Evolutionary conservation across 2,329 filamentous ascomycete species (phyloP).

Genomic region (Whalleya microplaca): DNA sequence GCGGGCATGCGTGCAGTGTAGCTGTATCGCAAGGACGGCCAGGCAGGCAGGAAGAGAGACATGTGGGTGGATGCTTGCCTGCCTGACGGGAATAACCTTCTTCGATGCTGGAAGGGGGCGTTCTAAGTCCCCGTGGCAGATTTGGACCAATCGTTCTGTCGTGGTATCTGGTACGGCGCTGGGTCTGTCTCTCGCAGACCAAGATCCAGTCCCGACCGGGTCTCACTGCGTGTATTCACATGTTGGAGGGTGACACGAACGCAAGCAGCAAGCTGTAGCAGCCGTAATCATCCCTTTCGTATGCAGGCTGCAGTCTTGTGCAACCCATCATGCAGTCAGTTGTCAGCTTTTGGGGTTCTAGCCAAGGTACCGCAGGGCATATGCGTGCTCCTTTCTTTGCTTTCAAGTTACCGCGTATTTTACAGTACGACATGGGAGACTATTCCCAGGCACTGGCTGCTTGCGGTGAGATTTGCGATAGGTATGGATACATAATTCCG

Average conservation of each 20-base stretch:
- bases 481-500: slow-evolving; percentile 10
- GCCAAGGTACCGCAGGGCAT: background rate
- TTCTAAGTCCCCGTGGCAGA: slow-evolving; percentile 20
- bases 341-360: slow-evolving; percentile 25
- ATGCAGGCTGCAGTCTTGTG: slow-evolving; percentile 29
- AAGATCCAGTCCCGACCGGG: slow-evolving; percentile 32
- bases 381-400: background rate
- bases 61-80: slow-evolving; percentile 18
- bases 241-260: slow-evolving; percentile 28
- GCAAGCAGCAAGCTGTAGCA: slow-evolving; percentile 18
- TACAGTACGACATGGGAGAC: background rate
- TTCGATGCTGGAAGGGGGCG: slow-evolving; percentile 5
- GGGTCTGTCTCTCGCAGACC: slow-evolving; percentile 25
- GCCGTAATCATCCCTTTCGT: slow-evolving; percentile 24
- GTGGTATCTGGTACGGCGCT: slow-evolving; percentile 27
- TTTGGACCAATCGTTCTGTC: slow-evolving; percentile 28
- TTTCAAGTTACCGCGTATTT: background rate
- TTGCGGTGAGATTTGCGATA: too few relatives aligned
- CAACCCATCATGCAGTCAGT: slow-evolving; percentile 29
- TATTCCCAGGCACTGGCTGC: too few relatives aligned
- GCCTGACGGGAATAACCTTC: slow-evolving; percentile 24
- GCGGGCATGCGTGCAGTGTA: slow-evolving; percentile 18
- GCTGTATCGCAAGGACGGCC: slow-evolving; percentile 9
- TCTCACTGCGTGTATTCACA: slow-evolving; percentile 20
- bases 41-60: background rate